These are phyloP conservation scores for Cinnamomum chago DNA, from an alignment of 164 flowering plant genomes.

Conservation along the genomic window DNA sequence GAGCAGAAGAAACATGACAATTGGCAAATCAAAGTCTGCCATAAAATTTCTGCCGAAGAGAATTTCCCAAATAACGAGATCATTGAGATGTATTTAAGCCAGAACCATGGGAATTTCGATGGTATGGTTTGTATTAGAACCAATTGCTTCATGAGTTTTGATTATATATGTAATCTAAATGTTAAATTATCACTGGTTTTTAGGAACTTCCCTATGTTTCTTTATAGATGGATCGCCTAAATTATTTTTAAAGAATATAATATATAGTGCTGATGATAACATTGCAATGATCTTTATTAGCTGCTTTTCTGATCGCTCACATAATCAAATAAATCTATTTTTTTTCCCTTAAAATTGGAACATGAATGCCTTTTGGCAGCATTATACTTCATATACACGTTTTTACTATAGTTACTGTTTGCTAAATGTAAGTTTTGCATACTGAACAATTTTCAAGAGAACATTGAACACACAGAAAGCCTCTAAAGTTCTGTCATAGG, in stretches of 20 bases:
- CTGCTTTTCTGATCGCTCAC: background rate
- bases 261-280: background rate
- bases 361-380: background rate
- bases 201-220: background rate
- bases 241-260: background rate
- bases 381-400: background rate
- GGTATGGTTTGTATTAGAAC: conserved; percentile 27
- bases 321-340: background rate
- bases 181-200: background rate
- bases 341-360: background rate
- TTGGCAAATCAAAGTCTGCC: conserved; percentile 66
- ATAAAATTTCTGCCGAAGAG: conserved; percentile 51
- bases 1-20: conserved; percentile 47
- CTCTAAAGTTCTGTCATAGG: background rate
- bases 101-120: conserved; percentile 34
- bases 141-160: background rate
- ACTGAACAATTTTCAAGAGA: background rate
- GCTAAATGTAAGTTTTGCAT: background rate
- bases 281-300: background rate
- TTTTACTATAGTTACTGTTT: background rate
- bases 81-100: conserved; percentile 54
- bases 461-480: background rate
- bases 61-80: conserved; percentile 77
- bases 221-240: background rate
- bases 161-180: no score